phyloP scores from a whole-genome alignment of 129 eudicot species.

The Chrysanthemum makinoi region DNA sequence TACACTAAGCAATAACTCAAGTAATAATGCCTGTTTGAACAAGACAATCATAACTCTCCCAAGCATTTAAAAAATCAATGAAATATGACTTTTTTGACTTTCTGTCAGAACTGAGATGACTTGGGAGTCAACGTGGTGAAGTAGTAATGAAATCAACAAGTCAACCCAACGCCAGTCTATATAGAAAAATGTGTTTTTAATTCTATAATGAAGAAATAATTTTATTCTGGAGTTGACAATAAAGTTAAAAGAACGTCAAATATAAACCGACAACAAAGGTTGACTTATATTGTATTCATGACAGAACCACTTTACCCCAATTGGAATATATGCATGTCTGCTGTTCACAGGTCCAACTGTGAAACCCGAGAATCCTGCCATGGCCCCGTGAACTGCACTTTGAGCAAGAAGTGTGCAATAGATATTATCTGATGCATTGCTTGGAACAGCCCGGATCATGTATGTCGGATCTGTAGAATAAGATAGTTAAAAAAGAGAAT shows the following conservation, averaged over 20 bases:
- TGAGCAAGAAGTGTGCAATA: slow-evolving; percentile 97
- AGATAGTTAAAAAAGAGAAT: slow-evolving; percentile 5
- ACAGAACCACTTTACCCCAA: slow-evolving; percentile 46
- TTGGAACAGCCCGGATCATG: slow-evolving; percentile 92
- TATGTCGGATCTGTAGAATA: slow-evolving; percentile 76
- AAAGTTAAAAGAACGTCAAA: neutral
- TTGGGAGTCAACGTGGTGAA: no score
- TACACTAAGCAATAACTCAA: no score
- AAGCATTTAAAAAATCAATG: no score
- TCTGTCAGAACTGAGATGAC: no score
- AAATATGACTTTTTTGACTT: no score
- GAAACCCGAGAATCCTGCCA: slow-evolving; percentile 94
- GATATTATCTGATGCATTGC: slow-evolving; percentile 85
- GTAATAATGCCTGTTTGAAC: no score
- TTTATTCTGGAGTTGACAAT: no score
- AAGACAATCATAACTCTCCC: no score
- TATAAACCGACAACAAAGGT: neutral
- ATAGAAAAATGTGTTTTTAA: no score
- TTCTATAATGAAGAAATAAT: no score
- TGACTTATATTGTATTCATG: neutral
- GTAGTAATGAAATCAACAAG: no score
- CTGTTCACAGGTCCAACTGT: slow-evolving; percentile 88
- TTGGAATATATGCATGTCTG: slow-evolving; percentile 94
- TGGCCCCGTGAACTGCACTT: slow-evolving; percentile 89
- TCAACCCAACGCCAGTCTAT: no score